Conservation (phyloP, 345 rosid genomes). For the Turritis glabra region DNA sequence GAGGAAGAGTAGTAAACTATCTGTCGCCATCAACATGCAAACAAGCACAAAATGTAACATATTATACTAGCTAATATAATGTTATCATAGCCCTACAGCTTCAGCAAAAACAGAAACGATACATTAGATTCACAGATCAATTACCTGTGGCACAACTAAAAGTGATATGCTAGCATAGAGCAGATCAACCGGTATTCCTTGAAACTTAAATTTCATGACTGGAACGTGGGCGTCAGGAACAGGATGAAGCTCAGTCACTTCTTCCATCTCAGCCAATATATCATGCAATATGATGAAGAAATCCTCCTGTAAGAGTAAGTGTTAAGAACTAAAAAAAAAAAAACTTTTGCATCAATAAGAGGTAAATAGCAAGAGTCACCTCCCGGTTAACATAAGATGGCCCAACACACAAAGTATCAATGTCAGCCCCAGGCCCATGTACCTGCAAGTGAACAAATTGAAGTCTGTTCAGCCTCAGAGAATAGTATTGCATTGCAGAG, state of each 20-base stretch:
- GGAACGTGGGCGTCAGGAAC: constrained; percentile 98
- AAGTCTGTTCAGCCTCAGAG: not conserved
- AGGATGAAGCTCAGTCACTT: constrained; percentile 86
- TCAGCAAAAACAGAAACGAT: not conserved
- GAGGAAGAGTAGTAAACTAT: not conserved
- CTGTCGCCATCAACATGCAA: not conserved
- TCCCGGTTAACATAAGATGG: constrained; percentile 91
- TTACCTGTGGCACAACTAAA: constrained; percentile 83
- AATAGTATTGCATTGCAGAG: not conserved
- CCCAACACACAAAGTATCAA: constrained; percentile 92
- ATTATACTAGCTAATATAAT: not conserved
- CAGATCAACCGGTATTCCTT: constrained; percentile 88
- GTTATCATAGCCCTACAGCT: not conserved
- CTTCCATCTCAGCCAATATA: constrained; percentile 71
- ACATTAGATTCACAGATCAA: constrained; percentile 12
- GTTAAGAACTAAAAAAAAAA: constrained; percentile 11
- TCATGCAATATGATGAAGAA: constrained; percentile 78
- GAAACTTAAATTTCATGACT: constrained; percentile 91
- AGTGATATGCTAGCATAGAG: constrained; percentile 89
- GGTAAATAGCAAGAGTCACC: constrained; percentile 42
- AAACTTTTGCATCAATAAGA: not conserved
- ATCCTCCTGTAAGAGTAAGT: constrained; percentile 56
- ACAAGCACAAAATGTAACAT: not conserved
- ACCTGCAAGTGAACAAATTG: constrained; percentile 49
- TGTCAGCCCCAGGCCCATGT: constrained; percentile 93